Percentiles rank a stretch among this genome's conserved stretches.
Conservation (phyloP, 148 eudicot species). For the Cornus controversa region DNA sequence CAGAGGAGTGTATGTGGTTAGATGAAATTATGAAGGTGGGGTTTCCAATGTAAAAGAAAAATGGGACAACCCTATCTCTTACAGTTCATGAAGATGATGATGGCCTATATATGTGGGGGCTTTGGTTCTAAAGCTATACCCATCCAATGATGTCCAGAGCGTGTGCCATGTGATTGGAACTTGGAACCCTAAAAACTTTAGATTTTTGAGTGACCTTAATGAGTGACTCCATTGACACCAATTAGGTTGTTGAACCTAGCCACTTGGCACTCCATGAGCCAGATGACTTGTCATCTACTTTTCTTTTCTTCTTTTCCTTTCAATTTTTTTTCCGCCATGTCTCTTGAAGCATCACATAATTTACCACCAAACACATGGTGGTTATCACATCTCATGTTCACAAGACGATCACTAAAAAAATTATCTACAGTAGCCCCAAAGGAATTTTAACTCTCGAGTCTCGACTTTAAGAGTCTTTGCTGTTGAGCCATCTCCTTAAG, state of each 20-base stretch:
- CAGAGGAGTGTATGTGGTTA: background rate
- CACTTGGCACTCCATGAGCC: background rate
- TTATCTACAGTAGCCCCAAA: no score
- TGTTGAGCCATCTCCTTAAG: no score
- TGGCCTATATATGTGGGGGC: background rate
- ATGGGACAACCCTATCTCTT: background rate
- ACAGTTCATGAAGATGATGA: slow-evolving; percentile 4
- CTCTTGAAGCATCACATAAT: no score
- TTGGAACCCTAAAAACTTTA: background rate
- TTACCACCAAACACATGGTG: no score
- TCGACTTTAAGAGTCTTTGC: no score
- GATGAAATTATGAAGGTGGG: background rate
- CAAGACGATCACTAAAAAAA: no score
- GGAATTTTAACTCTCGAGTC: no score
- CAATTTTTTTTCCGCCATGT: no score
- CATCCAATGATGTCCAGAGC: slow-evolving; percentile 7
- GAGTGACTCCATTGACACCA: background rate
- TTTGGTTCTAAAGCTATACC: background rate
- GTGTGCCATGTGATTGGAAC: slow-evolving; percentile 13
- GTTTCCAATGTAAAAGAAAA: background rate
- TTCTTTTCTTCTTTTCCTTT: no score
- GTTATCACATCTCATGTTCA: no score
- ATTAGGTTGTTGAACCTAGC: background rate
- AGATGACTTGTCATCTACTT: no score
- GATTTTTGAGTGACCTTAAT: background rate